Base-by-base conservation (phyloP, 2,329 filamentous ascomycete genomes). In the Penicillium sp. region DNA sequence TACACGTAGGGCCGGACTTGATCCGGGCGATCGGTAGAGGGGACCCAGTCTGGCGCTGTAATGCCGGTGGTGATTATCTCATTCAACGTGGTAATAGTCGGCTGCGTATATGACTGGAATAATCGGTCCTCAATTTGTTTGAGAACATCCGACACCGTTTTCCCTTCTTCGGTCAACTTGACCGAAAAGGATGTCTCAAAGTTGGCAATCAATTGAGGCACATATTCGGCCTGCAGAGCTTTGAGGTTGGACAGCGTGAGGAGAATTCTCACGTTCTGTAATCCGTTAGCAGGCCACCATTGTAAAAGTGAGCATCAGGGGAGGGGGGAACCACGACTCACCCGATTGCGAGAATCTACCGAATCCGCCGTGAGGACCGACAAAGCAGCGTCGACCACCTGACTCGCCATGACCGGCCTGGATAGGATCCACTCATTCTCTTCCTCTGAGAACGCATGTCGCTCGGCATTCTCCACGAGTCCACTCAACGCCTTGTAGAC, bases 381-480 rank as follows among this genome's bases (percentile, higher is more conserved):
- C 39, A 70, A 66, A 27, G 65, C 57, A 46, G 60, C 56, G 53
- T 70, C 67, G 27, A 59, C 50, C 4, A 56, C 61, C 34, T 62
- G 62, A 26, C 58, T 59, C 39, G 60, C 43, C 45, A 57, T 55
- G 32, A 60, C 57, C 12, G 68, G 63, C 4, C 61, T 62, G 54
- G 80, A 75, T 32, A 78, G 67, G 47, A 78, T 76, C 62, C 76
- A 74, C 48, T 77, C 75, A 48, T 75, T 75, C 7, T 74, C 73
- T 24, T 73, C 72, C 39, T 85, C 82, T 1, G 80, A 73, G 57
- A 81, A 82, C 57, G 83, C 81, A 11, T 84, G 79, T 48, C 83
- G 82, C 70, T 97, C 90, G 3, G 93, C 91, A 67, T 95, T 97
- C 70, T 97, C 93, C 1, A 98, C 90, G 83, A 98, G 91, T 24